Base-by-base conservation (phyloP, 1,284 basidiomycete species). In the Ustanciosporium gigantosporum region DNA sequence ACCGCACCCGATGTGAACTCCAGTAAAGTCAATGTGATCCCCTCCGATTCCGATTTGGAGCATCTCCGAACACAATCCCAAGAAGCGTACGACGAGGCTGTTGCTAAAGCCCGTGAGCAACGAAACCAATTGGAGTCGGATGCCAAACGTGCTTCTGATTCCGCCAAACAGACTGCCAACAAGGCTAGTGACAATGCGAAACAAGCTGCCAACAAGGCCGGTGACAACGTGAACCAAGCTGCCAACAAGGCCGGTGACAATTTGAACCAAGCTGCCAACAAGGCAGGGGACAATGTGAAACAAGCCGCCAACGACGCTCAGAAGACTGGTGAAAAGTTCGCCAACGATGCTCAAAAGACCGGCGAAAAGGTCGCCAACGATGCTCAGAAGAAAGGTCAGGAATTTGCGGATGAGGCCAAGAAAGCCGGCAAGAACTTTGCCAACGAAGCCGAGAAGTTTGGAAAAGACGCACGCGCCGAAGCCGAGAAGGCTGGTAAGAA, bases 1-100 rank as follows among this genome's bases (percentile, higher is more conserved):
- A 19, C 27, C 9, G 43, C 52, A 1, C 56, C 46, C 16, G 68
- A 70, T 31, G 68, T 70, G 40, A 50, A 70, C 66, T 47, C 49
- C 27, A 48, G 48, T 36, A 68, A 68, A 40, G 53, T 72, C 38
- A 69, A 64, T 51, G 50, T 69, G 3, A 53, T 72, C 3, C 68
- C 69, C 22, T 36, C 56, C 8, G 61, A 56, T 27, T 31, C 48
- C 14, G 56, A 72, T 16, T 52, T 70, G 8, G 64, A 69, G 23
- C 46, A 72, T 39, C 50, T 70, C 45, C 65, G 64, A 59, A 72
- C 69, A n/a, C 47, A 70, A 36, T 60, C 59, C 11, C 44, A 53
- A 25, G 65, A 69, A 19, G 55, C 53, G n/a, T 52, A 57, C 42
- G 53, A 66, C 9, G 46, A 66, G 23, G 58, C 62, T 4, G 52